Evolutionary conservation across 1,284 basidiomycete species (phyloP).

Genomic region (Ganoderma sinense): DNA sequence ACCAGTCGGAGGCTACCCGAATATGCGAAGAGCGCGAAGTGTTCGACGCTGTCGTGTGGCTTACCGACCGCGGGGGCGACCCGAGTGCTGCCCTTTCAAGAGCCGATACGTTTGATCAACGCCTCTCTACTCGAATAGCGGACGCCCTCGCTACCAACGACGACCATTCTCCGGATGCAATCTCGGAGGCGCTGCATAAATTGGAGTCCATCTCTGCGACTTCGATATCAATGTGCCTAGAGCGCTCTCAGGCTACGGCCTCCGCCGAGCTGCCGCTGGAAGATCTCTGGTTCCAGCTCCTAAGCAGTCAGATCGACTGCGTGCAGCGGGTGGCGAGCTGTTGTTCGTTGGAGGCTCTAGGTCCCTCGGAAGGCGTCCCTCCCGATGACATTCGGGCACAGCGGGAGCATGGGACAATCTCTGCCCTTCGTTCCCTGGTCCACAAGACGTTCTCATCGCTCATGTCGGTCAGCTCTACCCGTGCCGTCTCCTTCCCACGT

Average conservation of each 20-base stretch:
- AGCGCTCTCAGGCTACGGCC: slow-evolving; percentile 58
- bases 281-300: slow-evolving; percentile 90
- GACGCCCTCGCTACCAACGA: slow-evolving; percentile 45
- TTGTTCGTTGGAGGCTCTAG: slow-evolving; percentile 40
- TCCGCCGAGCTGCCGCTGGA: slow-evolving; percentile 66
- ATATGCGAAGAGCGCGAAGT: slow-evolving; percentile 74
- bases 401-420: slow-evolving; percentile 48
- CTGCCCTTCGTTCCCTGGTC: slow-evolving; percentile 74
- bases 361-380: slow-evolving; percentile 31
- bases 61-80: slow-evolving; percentile 70
- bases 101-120: slow-evolving; percentile 67
- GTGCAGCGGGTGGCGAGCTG: slow-evolving; percentile 74
- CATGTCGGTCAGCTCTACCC: slow-evolving; percentile 84
- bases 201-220: slow-evolving; percentile 65
- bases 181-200: slow-evolving; percentile 44
- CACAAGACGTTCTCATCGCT: slow-evolving; percentile 88
- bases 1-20: slow-evolving; percentile 63
- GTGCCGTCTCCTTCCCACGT: slow-evolving; percentile 88
- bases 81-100: slow-evolving; percentile 73
- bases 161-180: slow-evolving; percentile 39
- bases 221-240: slow-evolving; percentile 73
- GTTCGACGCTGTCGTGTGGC: slow-evolving; percentile 88
- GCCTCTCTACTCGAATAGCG: slow-evolving; percentile 60
- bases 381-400: slow-evolving; percentile 31
- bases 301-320: slow-evolving; percentile 82